phyloP scores from a whole-genome alignment of 2,329 filamentous ascomycete genomes.

The Sodiomyces alkalinus region DNA sequence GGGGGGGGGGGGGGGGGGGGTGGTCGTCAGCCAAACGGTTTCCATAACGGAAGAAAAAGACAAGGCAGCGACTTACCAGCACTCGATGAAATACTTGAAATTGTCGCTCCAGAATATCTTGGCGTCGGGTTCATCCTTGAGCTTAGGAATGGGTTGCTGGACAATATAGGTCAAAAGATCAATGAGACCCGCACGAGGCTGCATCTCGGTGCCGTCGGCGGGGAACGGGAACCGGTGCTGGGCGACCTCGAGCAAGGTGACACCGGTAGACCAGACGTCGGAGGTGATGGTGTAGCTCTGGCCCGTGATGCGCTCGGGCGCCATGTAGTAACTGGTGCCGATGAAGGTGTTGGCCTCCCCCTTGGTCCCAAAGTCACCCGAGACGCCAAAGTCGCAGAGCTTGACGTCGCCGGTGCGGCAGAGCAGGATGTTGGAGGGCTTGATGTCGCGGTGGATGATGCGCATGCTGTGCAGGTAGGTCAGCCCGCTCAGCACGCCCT shows the following conservation, averaged over 20 bases:
- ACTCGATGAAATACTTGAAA: constrained; percentile 99
- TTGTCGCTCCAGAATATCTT: constrained; percentile 90
- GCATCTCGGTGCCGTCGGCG: constrained; percentile 89
- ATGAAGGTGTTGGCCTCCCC: constrained; percentile 98
- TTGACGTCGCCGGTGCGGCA: constrained; percentile 90
- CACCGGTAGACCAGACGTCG: constrained; percentile 94
- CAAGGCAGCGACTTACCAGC: constrained; percentile 56
- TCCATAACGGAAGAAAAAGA: not conserved
- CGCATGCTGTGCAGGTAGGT: constrained; percentile 92
- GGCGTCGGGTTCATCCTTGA: constrained; percentile 86
- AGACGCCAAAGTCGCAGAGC: constrained; percentile 95
- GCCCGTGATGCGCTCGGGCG: constrained; percentile 91
- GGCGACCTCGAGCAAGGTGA: constrained; percentile 96
- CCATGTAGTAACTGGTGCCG: constrained; percentile 98
- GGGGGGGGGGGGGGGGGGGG: too few relatives aligned
- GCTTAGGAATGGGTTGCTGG: constrained; percentile 80
- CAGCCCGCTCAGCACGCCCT: constrained; percentile 82
- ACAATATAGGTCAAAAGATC: constrained; percentile 97
- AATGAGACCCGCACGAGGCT: constrained; percentile 81
- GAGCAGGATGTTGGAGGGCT: constrained; percentile 90
- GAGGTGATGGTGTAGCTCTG: constrained; percentile 98
- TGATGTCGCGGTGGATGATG: constrained; percentile 98
- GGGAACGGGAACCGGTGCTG: constrained; percentile 98
- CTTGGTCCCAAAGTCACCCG: constrained; percentile 94
- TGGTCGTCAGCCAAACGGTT: too few relatives aligned